A percentile compares a stretch with the other conserved stretches of the same genome.
Evolutionary conservation across 345 rosid species (phyloP).

Genomic region (Triadica sebifera): DNA sequence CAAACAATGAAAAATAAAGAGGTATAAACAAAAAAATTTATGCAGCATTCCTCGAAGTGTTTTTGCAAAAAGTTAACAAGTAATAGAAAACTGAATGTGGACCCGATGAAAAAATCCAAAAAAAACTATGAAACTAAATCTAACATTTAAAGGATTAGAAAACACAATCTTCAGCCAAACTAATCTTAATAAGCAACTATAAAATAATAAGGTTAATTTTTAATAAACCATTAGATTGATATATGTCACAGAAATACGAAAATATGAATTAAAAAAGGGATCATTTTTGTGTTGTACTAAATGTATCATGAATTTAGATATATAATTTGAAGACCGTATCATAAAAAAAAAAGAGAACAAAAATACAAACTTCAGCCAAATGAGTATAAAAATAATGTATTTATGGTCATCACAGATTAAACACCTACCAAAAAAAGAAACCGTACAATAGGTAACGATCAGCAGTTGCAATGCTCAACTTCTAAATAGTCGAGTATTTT

Average conservation of each 20-base stretch:
- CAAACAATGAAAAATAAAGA: not conserved
- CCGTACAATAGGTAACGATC: no score
- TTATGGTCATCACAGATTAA: constrained; percentile 16
- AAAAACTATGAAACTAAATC: constrained; percentile 6
- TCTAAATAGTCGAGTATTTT: no score
- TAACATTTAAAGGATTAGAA: not conserved
- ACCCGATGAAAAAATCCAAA: not conserved
- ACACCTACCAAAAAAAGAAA: constrained; percentile 27
- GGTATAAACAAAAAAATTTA: not conserved
- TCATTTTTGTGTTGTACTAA: not conserved
- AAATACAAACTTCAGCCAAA: constrained; percentile 18
- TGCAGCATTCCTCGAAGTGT: not conserved
- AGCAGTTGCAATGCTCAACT: constrained; percentile 42
- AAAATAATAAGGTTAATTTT: not conserved
- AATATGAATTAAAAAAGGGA: not conserved
- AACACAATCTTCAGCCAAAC: constrained; percentile 1
- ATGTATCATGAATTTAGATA: constrained; percentile 10
- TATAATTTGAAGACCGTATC: constrained; percentile 9
- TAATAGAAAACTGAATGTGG: not conserved
- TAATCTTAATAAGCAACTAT: not conserved
- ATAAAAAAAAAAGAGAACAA: constrained; percentile 16
- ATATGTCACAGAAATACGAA: not conserved
- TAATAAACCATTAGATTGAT: not conserved
- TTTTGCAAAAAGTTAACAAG: not conserved
- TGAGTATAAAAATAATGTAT: constrained; percentile 24